Evolutionary conservation across 495 filamentous ascomycete genomes (phyloP).

Genomic region (Pseudevernia furfuracea): DNA sequence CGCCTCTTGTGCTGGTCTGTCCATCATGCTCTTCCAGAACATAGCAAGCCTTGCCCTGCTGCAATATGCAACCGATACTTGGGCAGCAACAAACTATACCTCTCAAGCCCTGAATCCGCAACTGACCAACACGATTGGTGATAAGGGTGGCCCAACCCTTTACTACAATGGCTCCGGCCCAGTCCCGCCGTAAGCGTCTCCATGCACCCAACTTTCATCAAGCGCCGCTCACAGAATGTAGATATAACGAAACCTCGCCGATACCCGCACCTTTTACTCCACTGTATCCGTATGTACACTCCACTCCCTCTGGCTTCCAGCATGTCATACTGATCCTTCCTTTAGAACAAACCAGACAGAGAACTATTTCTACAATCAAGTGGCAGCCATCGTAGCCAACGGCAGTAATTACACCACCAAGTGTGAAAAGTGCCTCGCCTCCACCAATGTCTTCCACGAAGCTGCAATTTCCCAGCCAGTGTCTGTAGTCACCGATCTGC

Average conservation of each 20-base stretch:
- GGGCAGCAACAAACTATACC: conserved; percentile 5
- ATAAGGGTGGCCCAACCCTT: conserved; percentile 15
- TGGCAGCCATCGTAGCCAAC: conserved; percentile 23
- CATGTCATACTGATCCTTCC: not conserved
- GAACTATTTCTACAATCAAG: conserved; percentile 23
- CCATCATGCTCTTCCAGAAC: conserved; percentile 8
- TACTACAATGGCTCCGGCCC: conserved; percentile 22
- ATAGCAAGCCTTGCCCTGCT: conserved; percentile 11
- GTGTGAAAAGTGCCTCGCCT: conserved; percentile 23
- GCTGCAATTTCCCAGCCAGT: conserved; percentile 24
- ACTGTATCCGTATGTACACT: conserved; percentile 11
- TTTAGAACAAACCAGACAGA: conserved; percentile 18
- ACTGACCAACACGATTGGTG: conserved; percentile 18
- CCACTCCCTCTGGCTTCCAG: not conserved
- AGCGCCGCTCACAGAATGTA: not conserved
- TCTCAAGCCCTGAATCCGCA: conserved; percentile 14
- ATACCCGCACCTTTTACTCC: conserved; percentile 21
- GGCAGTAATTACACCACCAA: conserved; percentile 14
- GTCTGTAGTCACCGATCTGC: conserved; percentile 20
- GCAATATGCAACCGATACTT: conserved; percentile 1
- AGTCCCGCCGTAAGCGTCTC: conserved; percentile 18
- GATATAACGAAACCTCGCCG: conserved; percentile 24
- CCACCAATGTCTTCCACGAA: conserved; percentile 24
- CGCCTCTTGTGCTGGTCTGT: conserved; percentile 1
- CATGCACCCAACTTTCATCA: no score